Base-by-base conservation (phyloP, 2,329 filamentous ascomycete genomes). In the Chaetomium olivaceum region DNA sequence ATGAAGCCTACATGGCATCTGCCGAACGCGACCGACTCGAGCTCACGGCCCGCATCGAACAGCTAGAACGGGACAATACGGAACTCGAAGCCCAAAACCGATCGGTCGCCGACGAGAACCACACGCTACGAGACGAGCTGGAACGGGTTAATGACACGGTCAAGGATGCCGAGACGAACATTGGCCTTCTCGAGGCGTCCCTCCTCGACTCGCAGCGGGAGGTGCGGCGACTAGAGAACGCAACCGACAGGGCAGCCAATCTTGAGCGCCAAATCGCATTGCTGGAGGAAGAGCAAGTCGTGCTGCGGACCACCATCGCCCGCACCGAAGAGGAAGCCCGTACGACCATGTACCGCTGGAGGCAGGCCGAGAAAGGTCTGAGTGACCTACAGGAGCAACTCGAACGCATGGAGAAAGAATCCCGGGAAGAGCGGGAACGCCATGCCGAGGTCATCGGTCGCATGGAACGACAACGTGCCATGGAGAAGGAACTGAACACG, bases 1-100 rank as follows among this genome's bases (percentile, higher is more conserved):
- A 99, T 85, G 93, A 98, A 82, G 88, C 91, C 66, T 97, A 96
- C 79, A 94, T 97, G 84, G 89, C 89, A 71, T 92, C 97, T 77
- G 92, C 93, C 66, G 93, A 97, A 81, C 87, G 88, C 72, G 93
- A 97, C 76, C 91, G 93, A 67, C 81, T 83, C 67, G 86, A 89
- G 67, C 87, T 97, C 79, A 84, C 86, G 54, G 78, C 81, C 56
- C 91, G 86, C 68, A 93, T 97, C 75, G 89, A 91, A 72, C 84
- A 84, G 69, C 83, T 99, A 61, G 92, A 96, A 79, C 78, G 78
- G 72, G 86, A 88, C 71, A 97, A 96, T 79, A 83, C 81, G 73
- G 81, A 86, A 67, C 85, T 96, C 67, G 91, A 97, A 77, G 82
- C 83, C 51, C 85, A 87, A 73, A 99, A 98, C 79, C 87, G 88